Conservation (phyloP, 371 early-diverging fungal species). For the Mortierella sp. region DNA sequence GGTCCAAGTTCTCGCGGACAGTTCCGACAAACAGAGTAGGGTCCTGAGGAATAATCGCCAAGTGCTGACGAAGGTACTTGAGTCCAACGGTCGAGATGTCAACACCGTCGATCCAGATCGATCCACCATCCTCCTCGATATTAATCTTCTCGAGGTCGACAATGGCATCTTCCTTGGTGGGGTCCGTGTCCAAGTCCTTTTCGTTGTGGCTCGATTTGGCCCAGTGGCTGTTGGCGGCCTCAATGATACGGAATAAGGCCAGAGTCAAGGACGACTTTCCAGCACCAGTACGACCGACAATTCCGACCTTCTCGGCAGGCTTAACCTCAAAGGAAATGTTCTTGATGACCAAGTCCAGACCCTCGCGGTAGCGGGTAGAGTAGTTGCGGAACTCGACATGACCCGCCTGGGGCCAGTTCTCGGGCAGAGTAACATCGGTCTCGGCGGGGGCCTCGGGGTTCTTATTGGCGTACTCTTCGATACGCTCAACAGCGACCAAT, state of each 20-base stretch:
- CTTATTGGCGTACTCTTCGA: constrained; percentile 67
- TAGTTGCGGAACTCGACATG: constrained; percentile 78
- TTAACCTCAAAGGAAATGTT: constrained; percentile 55
- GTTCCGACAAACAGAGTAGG: constrained; percentile 61
- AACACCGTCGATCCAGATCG: constrained; percentile 67
- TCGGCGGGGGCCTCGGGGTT: constrained; percentile 68
- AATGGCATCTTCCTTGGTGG: constrained; percentile 13
- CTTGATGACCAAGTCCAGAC: constrained; percentile 77
- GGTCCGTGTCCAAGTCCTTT: constrained; percentile 11
- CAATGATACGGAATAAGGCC: constrained; percentile 80
- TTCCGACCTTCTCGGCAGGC: constrained; percentile 57
- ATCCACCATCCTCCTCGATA: constrained; percentile 43
- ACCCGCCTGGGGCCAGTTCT: constrained; percentile 77
- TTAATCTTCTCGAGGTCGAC: constrained; percentile 24
- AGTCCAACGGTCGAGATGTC: constrained; percentile 68
- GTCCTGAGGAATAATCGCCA: constrained; percentile 89
- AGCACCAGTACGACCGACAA: constrained; percentile 68
- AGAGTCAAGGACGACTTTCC: constrained; percentile 80
- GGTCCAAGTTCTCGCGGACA: constrained; percentile 69
- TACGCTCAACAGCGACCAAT: constrained; percentile 68
- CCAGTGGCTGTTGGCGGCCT: constrained; percentile 59
- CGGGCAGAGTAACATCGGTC: constrained; percentile 34
- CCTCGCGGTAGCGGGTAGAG: constrained; percentile 81
- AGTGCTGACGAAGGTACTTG: constrained; percentile 29
- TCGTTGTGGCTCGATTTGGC: constrained; percentile 32